A percentile compares a stretch with the other conserved stretches of the same genome.
These are phyloP conservation scores for Coniochaeta sp. DNA, from an alignment of 2,329 filamentous ascomycete species.

Conservation along the genomic window DNA sequence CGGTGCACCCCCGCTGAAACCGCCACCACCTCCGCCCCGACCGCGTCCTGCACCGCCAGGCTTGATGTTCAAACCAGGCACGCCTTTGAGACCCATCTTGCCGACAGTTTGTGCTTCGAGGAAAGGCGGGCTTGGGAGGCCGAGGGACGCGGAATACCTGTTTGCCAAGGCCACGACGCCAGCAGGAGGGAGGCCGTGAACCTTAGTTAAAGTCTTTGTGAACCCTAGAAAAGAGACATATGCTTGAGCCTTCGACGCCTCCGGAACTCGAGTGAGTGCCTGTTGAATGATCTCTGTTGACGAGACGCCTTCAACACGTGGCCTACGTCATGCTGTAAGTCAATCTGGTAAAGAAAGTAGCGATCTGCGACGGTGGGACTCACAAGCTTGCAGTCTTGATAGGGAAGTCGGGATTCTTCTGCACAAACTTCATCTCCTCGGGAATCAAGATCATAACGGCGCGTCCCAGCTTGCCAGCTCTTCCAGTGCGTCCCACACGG, in stretches of 20 bases:
- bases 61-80: constrained; percentile 34
- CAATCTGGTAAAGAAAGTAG: not conserved
- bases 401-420: constrained; percentile 14
- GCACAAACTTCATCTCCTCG: constrained; percentile 17
- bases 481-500: constrained; percentile 40
- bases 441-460: constrained; percentile 16
- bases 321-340: constrained; percentile 3
- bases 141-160: constrained; percentile 39
- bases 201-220: constrained; percentile 28
- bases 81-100: constrained; percentile 52
- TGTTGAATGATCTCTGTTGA: constrained; percentile 11
- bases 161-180: constrained; percentile 43
- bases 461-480: constrained; percentile 17
- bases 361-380: not conserved
- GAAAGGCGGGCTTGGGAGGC: constrained; percentile 35
- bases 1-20: not conserved
- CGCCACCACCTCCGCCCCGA: not conserved
- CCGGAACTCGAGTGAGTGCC: constrained; percentile 13
- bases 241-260: constrained; percentile 12
- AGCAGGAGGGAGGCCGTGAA: constrained; percentile 8
- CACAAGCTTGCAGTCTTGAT: constrained; percentile 13
- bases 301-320: constrained; percentile 11
- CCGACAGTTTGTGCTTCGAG: constrained; percentile 38
- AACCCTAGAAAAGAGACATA: constrained; percentile 18
- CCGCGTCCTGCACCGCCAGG: not conserved